Percentiles rank a stretch among this genome's conserved stretches.
Evolutionary conservation across 306 rosid species (phyloP).

Genomic region (Erythrophleum fordii): DNA sequence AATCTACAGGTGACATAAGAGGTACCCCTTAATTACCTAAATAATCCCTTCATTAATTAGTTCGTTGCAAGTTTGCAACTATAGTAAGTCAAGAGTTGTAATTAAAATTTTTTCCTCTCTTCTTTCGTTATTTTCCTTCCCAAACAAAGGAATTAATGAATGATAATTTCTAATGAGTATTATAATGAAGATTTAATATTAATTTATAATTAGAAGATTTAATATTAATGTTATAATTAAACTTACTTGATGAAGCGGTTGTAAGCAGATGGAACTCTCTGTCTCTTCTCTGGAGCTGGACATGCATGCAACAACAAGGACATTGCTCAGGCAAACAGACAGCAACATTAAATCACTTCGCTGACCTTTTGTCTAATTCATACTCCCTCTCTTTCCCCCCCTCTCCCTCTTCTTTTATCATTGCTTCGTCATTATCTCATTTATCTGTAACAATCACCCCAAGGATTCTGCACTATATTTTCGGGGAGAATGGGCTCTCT

Average conservation of each 20-base stretch:
- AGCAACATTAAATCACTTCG: conserved; percentile 48
- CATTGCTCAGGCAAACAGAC: conserved; percentile 16
- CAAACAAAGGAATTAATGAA: too few species aligned
- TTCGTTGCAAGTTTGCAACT: not conserved
- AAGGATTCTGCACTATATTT: conserved; percentile 54
- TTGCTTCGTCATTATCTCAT: conserved; percentile 51
- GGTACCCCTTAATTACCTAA: too few species aligned
- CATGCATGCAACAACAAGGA: conserved; percentile 39
- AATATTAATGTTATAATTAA: not conserved
- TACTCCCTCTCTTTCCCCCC: not conserved
- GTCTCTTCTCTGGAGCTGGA: conserved; percentile 99
- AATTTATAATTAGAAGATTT: too few species aligned
- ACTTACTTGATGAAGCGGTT: conserved; percentile 99
- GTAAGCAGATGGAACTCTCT: conserved; percentile 99
- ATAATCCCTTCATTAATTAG: not conserved
- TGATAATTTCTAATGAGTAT: too few species aligned
- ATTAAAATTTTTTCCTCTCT: too few species aligned
- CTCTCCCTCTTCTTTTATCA: conserved; percentile 39
- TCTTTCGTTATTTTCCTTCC: too few species aligned
- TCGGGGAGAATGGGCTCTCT: conserved; percentile 33
- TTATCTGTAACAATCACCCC: conserved; percentile 49
- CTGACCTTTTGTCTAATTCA: conserved; percentile 33
- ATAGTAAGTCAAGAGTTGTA: not conserved
- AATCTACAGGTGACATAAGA: not conserved
- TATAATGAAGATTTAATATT: too few species aligned